A percentile compares a stretch with the other conserved stretches of the same genome.
phyloP scores from a whole-genome alignment of 257 asterid species.

The Ehretia macrophylla region DNA sequence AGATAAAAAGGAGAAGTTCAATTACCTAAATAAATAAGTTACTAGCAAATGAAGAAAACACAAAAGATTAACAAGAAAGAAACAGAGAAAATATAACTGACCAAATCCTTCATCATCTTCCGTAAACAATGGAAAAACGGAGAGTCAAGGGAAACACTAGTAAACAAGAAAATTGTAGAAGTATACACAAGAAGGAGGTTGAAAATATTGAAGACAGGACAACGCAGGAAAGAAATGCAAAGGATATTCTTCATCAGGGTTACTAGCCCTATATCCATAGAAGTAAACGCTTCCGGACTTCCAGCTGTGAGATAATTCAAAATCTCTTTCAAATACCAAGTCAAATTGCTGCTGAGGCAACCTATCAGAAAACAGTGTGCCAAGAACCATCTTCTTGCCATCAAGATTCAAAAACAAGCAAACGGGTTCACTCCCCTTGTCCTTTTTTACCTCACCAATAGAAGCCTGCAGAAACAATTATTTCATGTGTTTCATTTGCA shows the following conservation, averaged over 20 bases:
- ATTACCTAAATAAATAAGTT: neutral
- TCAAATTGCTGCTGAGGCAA: constrained; percentile 75
- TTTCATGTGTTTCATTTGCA: neutral
- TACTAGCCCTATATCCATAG: constrained; percentile 57
- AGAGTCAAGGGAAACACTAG: constrained; percentile 47
- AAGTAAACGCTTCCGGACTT: constrained; percentile 68
- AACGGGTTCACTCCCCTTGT: constrained; percentile 44
- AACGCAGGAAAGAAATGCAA: constrained; percentile 1
- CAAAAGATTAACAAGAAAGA: neutral
- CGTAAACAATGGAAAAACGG: constrained; percentile 25
- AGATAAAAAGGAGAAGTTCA: neutral
- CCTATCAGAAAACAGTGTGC: constrained; percentile 63
- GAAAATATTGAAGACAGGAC: neutral
- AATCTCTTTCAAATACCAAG: constrained; percentile 50
- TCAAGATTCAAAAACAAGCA: constrained; percentile 47
- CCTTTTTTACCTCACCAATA: constrained; percentile 60
- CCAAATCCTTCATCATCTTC: constrained; percentile 35
- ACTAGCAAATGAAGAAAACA: no score
- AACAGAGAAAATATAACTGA: constrained; percentile 11
- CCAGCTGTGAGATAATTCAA: constrained; percentile 74
- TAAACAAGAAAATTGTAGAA: neutral
- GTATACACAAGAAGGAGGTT: neutral
- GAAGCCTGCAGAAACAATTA: constrained; percentile 36
- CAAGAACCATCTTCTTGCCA: constrained; percentile 69
- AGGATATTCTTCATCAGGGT: constrained; percentile 66